Base-by-base conservation (phyloP, 1,284 basidiomycete species). In the Schizopora paradoxa region DNA sequence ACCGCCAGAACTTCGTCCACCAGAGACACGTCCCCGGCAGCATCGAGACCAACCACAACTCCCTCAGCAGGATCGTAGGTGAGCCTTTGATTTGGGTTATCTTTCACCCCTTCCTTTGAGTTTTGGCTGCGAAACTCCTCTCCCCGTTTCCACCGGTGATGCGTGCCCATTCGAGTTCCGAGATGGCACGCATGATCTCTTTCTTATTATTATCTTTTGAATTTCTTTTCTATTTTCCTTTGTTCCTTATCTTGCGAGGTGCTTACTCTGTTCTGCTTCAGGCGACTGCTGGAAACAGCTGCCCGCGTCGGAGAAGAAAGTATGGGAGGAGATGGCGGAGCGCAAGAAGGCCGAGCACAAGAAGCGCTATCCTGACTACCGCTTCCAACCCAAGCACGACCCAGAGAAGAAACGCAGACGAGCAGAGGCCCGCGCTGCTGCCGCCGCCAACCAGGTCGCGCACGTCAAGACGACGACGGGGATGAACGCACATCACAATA, bases 1-100 rank as follows among this genome's bases (percentile, higher is more conserved):
- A 92, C 70, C 79, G 92, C 22, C 87, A 89, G 25, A 85, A 92
- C 59, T 91, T 92, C 50, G 87, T 92, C 14, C 69, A 82, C 25
- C 79, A 82, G 54, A 80, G 85, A 52, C 79, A 91, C 52, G 84
- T 93, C 21, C 89, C 90, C 0, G 80, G 86, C 0, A 79, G 79
- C 6, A 86, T 93, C 47, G 86, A 92, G 67, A 83, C 84, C 3
- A 85, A 87, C 55, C 87, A 92, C 59, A 82, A 82, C 25, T 86
- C 85, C 29, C 61, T 86, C 10, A 81, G 77, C 5, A 82, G 82
- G 62, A 85, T 86, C 53, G 84, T 85, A 41, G 82, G 80, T 80
- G 44, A 33, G 74, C 62, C 19, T 43, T 26, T 14, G 14, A n/a
- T n/a, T n/a, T n/a, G 14, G 23, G 37, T 26, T 45, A 3, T 43